Evolutionary conservation across 2,329 filamentous ascomycete species (phyloP), one percentile per base, ranked within the genome.

Genomic region (Colletotrichum filicis): DNA sequence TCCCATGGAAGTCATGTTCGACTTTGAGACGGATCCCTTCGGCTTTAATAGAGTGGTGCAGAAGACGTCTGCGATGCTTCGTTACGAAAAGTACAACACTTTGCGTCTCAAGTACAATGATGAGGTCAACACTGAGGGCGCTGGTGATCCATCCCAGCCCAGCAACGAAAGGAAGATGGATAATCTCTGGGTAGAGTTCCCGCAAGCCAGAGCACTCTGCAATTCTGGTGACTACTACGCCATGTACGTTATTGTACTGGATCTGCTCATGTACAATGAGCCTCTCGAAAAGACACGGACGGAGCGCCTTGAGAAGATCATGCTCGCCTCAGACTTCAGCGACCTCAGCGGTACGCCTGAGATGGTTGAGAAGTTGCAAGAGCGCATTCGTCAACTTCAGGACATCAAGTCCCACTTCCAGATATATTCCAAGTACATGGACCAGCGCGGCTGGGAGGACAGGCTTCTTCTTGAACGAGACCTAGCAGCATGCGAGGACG

Each of bases 11-110:
- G 94, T 98, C 77, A 98, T 99, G 93, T 98, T 98, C 79, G 95
- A 98, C 82, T 99, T 98, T 82, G 87, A 96, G 76, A 89, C 93
- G 6, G 95, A 97, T 81, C 96, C 97, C 0, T 98, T 98, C 79
- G 97, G 97, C n/a, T 99, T 99, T 87, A 96, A 96, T 81, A 92
- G 97, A 73, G 95, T 99, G 35, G 95, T 99, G 12, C 95, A 98
- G 81, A 96, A 97, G 82, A 99, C 97, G 1, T 99, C 96, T 5
- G 97, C 96, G 26, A 95, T 93, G 85, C 87, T 99, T 76, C 92
- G 96, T 73, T 98, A 97, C 81, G 96, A 99, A 86, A 98, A 99
- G 83, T 98, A 96, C 91, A 99, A 99, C 82, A 96, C 95, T 16
- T 88, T 99, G 68, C 95, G 97, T 75, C 87, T 99, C 74, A 99